Conservation (phyloP, 345 rosid genomes). For the Luvunga scandens region DNA sequence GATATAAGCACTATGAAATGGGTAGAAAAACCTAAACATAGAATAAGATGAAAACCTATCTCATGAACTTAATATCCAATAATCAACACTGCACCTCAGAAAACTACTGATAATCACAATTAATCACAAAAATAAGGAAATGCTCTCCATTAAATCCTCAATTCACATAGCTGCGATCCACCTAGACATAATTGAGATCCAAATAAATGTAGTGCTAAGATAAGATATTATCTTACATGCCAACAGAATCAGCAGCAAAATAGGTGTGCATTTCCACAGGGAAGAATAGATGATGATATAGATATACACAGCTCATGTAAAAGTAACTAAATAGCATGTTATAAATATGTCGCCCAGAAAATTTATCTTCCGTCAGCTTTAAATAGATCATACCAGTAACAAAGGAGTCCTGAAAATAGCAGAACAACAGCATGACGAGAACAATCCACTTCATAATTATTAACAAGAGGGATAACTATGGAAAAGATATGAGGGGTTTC, state of each 20-base stretch:
- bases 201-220: neutral
- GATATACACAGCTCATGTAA: slow-evolving; percentile 14
- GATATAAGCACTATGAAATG: neutral
- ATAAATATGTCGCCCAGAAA: slow-evolving; percentile 4
- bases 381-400: neutral
- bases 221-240: slow-evolving; percentile 4
- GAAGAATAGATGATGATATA: slow-evolving; percentile 10
- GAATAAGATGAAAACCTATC: slow-evolving; percentile 12
- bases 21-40: slow-evolving; percentile 6
- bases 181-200: slow-evolving; percentile 11
- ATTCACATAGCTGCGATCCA: slow-evolving; percentile 2
- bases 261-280: slow-evolving; percentile 31
- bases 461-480: neutral
- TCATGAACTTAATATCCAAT: slow-evolving; percentile 16
- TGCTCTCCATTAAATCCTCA: slow-evolving; percentile 5
- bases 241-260: slow-evolving; percentile 19
- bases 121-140: slow-evolving; percentile 10
- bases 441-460: neutral
- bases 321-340: neutral
- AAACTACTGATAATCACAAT: slow-evolving; percentile 1
- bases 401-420: neutral
- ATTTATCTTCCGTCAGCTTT: slow-evolving; percentile 7
- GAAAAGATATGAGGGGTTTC: neutral
- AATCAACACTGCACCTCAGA: slow-evolving; percentile 6
- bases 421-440: neutral